Percentiles rank a stretch among this genome's conserved stretches.
These are phyloP conservation scores for Fusarium sp. DNA, from an alignment of 2,329 filamentous ascomycete species.

Conservation along the genomic window DNA sequence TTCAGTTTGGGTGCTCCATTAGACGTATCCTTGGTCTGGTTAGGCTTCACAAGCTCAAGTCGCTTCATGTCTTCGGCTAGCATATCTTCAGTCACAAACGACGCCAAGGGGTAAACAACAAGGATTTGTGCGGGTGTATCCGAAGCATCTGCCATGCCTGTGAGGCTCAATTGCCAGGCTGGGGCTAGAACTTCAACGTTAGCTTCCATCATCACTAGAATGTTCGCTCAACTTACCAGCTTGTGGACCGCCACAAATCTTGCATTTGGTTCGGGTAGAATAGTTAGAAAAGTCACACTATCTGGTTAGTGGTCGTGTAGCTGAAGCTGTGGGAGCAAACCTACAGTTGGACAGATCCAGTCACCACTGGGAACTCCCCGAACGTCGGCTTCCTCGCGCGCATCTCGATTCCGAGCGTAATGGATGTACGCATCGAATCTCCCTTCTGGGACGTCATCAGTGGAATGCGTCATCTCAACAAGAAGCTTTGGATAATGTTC, in stretches of 20 bases:
- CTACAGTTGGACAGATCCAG: conserved; percentile 50
- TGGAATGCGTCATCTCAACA: conserved; percentile 48
- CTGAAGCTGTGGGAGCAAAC: background rate
- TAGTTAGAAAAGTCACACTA: conserved; percentile 55
- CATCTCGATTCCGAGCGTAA: conserved; percentile 52
- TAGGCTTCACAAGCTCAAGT: conserved; percentile 71
- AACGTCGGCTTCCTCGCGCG: conserved; percentile 43
- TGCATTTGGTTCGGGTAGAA: conserved; percentile 49
- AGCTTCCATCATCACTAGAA: background rate
- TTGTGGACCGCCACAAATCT: conserved; percentile 48
- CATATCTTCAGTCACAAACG: conserved; percentile 75
- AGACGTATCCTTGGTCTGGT: conserved; percentile 54
- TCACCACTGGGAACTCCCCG: conserved; percentile 36
- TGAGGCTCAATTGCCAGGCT: conserved; percentile 51
- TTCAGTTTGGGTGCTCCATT: conserved; percentile 63
- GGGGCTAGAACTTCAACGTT: conserved; percentile 28
- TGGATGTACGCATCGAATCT: conserved; percentile 52
- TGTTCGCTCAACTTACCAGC: conserved; percentile 39
- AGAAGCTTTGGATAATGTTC: conserved; percentile 53
- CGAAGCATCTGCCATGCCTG: conserved; percentile 59
- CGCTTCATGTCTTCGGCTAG: conserved; percentile 78
- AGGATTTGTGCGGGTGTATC: conserved; percentile 77
- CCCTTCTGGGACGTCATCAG: conserved; percentile 52
- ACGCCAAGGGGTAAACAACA: conserved; percentile 75
- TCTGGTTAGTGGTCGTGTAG: conserved; percentile 22